Conservation (phyloP, 129 eudicot genomes). For the Cynara cardunculus region DNA sequence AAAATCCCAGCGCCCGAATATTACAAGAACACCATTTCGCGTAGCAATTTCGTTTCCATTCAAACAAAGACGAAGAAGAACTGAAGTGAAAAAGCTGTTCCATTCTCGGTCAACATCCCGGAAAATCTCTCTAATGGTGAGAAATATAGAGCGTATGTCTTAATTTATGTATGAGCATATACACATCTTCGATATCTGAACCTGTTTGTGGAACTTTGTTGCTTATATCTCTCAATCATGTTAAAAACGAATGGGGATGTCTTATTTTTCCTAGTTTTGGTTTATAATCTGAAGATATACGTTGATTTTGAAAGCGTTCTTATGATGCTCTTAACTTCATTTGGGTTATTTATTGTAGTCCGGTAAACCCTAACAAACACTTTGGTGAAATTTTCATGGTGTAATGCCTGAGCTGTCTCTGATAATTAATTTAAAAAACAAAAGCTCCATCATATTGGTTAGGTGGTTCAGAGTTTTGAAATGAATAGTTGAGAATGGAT, state of each 20-base stretch:
- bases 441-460: not conserved
- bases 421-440: not conserved
- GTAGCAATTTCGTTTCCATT: slow-evolving; percentile 3
- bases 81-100: slow-evolving; percentile 8
- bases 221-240: slow-evolving; percentile 1
- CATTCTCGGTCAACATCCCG: slow-evolving; percentile 21
- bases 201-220: not conserved
- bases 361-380: slow-evolving; percentile 15
- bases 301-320: not conserved
- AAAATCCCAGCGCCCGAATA: slow-evolving; percentile 2
- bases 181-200: not conserved
- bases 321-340: not conserved
- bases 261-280: not conserved
- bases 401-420: not conserved
- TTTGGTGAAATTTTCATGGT: slow-evolving; percentile 7
- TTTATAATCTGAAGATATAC: not conserved
- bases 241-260: slow-evolving; percentile 9
- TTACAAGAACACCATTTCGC: slow-evolving; percentile 5
- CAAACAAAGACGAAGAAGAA: slow-evolving; percentile 11
- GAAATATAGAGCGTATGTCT: not conserved
- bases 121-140: slow-evolving; percentile 29
- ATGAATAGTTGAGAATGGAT: not conserved
- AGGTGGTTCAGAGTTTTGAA: slow-evolving; percentile 14
- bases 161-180: not conserved
- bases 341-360: not conserved